Evolutionary conservation across 2,329 filamentous ascomycete genomes (phyloP).

Genomic region (Fusarium torulosum): DNA sequence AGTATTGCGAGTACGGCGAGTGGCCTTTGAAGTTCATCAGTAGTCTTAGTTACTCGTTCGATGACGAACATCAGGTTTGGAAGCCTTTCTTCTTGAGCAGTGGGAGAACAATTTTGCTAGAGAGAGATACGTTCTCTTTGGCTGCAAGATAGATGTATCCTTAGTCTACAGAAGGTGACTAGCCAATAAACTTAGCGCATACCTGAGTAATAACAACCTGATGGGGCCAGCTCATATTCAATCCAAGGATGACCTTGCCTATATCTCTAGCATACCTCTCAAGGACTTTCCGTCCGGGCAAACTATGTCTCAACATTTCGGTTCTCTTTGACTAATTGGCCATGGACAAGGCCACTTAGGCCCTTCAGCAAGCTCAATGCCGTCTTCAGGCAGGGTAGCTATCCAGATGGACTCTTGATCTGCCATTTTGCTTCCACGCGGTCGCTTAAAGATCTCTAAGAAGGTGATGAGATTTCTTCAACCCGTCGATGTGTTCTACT

Average conservation of each 20-base stretch:
- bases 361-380: too few relatives aligned
- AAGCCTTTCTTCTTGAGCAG: slow-evolving; percentile 38
- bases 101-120: slow-evolving; percentile 24
- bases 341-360: too few relatives aligned
- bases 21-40: slow-evolving; percentile 50
- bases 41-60: slow-evolving; percentile 41
- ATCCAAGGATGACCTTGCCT: too few relatives aligned
- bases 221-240: too few relatives aligned
- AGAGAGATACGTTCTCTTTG: slow-evolving; percentile 3
- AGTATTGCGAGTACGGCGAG: slow-evolving; percentile 51
- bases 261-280: too few relatives aligned
- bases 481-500: not conserved
- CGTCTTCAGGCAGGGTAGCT: too few relatives aligned
- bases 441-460: not conserved
- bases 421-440: slow-evolving; percentile 41
- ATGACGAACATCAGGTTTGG: slow-evolving; percentile 42
- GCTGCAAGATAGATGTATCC: slow-evolving; percentile 2
- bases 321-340: too few relatives aligned
- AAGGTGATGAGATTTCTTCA: not conserved
- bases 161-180: not conserved
- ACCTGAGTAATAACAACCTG: too few relatives aligned
- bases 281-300: too few relatives aligned
- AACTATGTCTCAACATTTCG: too few relatives aligned
- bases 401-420: slow-evolving; percentile 53
- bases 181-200: too few relatives aligned